Conservation (phyloP, 495 filamentous ascomycete species). For the Cercophora newfieldiana region DNA sequence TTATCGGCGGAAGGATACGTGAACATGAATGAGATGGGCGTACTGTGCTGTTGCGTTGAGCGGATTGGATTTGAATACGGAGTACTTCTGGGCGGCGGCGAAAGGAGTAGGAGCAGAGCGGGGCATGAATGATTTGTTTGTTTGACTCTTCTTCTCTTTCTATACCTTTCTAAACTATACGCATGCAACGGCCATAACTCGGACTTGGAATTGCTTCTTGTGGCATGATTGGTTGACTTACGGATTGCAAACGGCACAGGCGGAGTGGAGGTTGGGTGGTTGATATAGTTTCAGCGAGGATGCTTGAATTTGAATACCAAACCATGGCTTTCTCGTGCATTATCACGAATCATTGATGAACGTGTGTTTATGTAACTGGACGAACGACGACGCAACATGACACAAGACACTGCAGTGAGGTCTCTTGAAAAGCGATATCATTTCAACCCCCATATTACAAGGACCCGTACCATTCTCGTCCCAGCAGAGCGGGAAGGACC, state of each 20-base stretch:
- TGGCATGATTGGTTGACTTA: not conserved
- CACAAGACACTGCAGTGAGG: no score
- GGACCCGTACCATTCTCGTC: no score
- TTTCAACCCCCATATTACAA: no score
- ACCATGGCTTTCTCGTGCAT: not conserved
- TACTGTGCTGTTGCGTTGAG: not conserved
- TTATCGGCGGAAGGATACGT: constrained; percentile 28
- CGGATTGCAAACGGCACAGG: not conserved
- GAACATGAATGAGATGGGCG: not conserved
- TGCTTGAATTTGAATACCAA: not conserved
- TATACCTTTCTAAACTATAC: not conserved
- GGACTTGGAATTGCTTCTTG: not conserved
- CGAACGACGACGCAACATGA: no score
- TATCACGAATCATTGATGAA: not conserved
- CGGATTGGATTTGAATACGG: not conserved
- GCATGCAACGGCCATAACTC: not conserved
- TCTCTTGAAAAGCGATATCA: no score
- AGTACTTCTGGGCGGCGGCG: not conserved
- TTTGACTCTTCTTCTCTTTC: no score
- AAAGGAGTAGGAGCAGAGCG: not conserved
- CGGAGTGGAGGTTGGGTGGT: not conserved
- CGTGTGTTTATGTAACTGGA: no score
- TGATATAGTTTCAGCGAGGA: not conserved
- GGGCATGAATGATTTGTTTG: no score
- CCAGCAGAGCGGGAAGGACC: no score